Percentiles rank a stretch among this genome's conserved stretches.
Conservation (phyloP, 2,329 filamentous ascomycete genomes). For the Cladorrhinum sp. region DNA sequence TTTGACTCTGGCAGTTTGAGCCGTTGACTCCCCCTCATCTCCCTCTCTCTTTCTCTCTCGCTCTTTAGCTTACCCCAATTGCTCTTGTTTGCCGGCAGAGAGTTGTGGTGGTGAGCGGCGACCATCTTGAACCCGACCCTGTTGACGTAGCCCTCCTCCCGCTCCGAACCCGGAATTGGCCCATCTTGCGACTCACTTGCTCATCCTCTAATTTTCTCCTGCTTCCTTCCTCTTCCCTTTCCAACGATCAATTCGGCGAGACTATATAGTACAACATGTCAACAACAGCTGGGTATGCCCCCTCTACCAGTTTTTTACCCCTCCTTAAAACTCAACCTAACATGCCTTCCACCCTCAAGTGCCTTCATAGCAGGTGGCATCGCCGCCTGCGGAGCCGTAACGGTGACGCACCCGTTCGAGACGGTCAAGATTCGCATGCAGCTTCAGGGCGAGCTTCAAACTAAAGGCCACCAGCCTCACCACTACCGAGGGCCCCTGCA, state of each 20-base stretch:
- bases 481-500: slow-evolving; percentile 91
- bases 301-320: background rate
- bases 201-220: background rate
- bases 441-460: slow-evolving; percentile 90
- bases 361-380: slow-evolving; percentile 95
- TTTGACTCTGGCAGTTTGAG: background rate
- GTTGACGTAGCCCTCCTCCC: background rate
- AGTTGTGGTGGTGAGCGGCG: background rate
- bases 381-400: slow-evolving; percentile 94
- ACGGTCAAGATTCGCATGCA: slow-evolving; percentile 99
- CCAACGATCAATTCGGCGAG: background rate
- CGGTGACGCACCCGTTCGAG: slow-evolving; percentile 96
- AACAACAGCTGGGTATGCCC: slow-evolving; percentile 46
- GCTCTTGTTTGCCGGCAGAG: background rate
- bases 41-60: background rate
- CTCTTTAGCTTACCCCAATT: background rate
- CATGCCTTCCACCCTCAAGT: slow-evolving; percentile 40
- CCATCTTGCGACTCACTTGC: background rate
- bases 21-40: background rate
- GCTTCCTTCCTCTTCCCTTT: background rate
- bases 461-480: slow-evolving; percentile 78
- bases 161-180: slow-evolving; percentile 9
- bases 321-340: slow-evolving; percentile 10
- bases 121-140: background rate
- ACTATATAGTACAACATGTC: slow-evolving; percentile 41